phyloP scores from a whole-genome alignment of 73 alveolate genomes.

The Tetrahymena elliotti region DNA sequence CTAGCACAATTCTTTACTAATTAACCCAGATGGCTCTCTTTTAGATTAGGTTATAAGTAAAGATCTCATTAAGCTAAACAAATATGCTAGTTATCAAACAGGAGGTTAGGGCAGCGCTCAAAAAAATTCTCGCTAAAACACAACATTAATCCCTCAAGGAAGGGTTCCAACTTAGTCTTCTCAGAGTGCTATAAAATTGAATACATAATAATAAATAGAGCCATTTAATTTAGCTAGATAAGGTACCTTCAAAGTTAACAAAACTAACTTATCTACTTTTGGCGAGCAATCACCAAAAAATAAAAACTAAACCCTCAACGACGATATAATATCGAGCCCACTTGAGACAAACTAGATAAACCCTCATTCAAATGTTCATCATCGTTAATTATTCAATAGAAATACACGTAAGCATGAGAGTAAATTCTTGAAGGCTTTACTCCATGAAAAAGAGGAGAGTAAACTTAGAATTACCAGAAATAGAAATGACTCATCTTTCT shows the following conservation, averaged over 20 bases:
- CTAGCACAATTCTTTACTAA: background rate
- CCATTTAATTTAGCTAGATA: background rate
- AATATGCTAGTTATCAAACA: background rate
- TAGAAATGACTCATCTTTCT: background rate
- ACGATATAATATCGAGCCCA: background rate
- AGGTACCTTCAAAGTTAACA: background rate
- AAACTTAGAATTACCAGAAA: background rate
- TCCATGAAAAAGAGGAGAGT: background rate
- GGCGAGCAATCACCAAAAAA: background rate
- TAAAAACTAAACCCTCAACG: background rate
- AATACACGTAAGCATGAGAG: background rate
- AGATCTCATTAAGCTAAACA: background rate
- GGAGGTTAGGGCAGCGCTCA: background rate
- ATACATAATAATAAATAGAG: background rate
- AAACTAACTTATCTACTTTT: background rate
- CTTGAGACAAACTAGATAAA: background rate
- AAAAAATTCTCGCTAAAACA: background rate
- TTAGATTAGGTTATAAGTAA: background rate
- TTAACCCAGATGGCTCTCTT: background rate
- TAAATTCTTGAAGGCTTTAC: background rate
- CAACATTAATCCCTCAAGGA: background rate
- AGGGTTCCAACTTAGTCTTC: background rate
- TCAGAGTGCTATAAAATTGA: background rate
- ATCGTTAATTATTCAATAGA: background rate
- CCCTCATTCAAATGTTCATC: background rate